Base-by-base conservation (phyloP, 2,329 filamentous ascomycete species). In the Onygena corvina region DNA sequence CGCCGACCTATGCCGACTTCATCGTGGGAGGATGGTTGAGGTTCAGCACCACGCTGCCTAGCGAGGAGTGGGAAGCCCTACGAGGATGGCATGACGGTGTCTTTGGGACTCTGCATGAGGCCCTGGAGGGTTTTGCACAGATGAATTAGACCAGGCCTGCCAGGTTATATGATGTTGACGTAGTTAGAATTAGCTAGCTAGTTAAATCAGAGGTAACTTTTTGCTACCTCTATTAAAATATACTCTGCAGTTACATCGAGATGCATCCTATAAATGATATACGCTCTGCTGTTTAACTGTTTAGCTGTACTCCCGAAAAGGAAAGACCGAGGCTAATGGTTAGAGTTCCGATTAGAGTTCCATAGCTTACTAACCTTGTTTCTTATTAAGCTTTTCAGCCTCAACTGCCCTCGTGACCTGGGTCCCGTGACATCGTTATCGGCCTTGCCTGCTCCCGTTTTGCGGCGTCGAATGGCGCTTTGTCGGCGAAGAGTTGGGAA, bases 21-120 rank as follows among this genome's bases (percentile, higher is more conserved):
- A 76, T 79, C 29, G 69, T 80, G 0, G 76, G 76, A 1, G 75
- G 64, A 0, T 80, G 77, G 76, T 49, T 80, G 59, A 64, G 67
- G 3, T 74, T 77, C 69, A 46, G 42, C 12, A 31, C 11, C 20
- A 48, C 44, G 14, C 42, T 48, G 25, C 27, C n/a, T 3, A 27
- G 5, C 4, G 21, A 27, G 38, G 50, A 47, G 27, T 47, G 49
- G 40, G 36, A 46, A n/a, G 47, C 21, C 6, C 23, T 48, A 9
- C 46, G 18, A 21, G 42, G 33, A 2, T 51, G 52, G 49, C 49
- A 51, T 36, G 18, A 16, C 7, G 52, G 52, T n/a, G 3, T 52
- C 9, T 52, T 50, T 36, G 51, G 45, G 1, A 54, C 57, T 49
- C 53, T 80, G 52, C 62, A 76, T 55, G 71, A 75, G 59, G 73